A percentile compares a stretch with the other conserved stretches of the same genome.
Conservation (phyloP, 768 basidiomycete genomes). For the Rhodosporidiobolus odoratus region DNA sequence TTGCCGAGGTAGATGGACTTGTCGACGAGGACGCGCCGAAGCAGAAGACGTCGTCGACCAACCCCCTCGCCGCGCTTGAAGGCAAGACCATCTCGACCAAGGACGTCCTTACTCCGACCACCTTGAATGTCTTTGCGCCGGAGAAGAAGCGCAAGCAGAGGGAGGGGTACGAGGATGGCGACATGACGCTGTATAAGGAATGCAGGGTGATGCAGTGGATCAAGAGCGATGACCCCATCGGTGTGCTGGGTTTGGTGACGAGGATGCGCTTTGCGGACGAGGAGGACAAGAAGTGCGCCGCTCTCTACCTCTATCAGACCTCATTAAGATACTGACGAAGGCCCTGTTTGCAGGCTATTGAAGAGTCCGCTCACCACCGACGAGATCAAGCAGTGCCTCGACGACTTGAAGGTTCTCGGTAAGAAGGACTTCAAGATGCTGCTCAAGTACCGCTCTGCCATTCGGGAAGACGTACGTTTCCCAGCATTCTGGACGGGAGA, state of each 20-base stretch:
- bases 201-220: constrained; percentile 68
- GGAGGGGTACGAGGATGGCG: constrained; percentile 91
- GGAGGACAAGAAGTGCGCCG: constrained; percentile 71
- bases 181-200: constrained; percentile 80
- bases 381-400: constrained; percentile 75
- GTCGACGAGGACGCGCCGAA: constrained; percentile 21
- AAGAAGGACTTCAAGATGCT: constrained; percentile 94
- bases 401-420: constrained; percentile 91
- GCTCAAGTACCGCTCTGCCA: constrained; percentile 79
- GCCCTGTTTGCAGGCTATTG: constrained; percentile 54
- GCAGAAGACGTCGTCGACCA: constrained; percentile 24
- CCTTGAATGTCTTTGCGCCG: constrained; percentile 86
- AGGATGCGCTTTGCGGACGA: constrained; percentile 70
- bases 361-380: constrained; percentile 63
- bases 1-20: constrained; percentile 68
- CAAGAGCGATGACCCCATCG: constrained; percentile 63
- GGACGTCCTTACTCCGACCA: constrained; percentile 57
- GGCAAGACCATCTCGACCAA: constrained; percentile 31
- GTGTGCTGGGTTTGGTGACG: constrained; percentile 69
- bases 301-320: neutral
- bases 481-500: neutral
- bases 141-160: constrained; percentile 90
- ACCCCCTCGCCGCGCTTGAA: constrained; percentile 32
- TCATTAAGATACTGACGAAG: no score
- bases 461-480: constrained; percentile 76